phyloP scores from a whole-genome alignment of 2,329 filamentous ascomycete genomes.

The Myriosclerotinia scirpicola region DNA sequence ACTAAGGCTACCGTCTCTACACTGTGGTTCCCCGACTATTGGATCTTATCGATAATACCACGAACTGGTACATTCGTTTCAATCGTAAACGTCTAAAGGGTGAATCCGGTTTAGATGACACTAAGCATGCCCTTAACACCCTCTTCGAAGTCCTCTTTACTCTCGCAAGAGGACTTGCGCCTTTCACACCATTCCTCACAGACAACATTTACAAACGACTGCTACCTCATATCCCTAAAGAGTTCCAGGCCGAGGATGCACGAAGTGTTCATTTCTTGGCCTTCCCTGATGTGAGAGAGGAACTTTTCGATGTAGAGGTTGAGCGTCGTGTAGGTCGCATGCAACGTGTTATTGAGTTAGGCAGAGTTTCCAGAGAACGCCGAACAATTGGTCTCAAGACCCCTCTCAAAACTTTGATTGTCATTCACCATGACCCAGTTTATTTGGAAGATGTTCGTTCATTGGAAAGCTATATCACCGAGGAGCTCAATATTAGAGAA shows the following conservation, averaged over 20 bases:
- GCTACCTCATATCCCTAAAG: constrained; percentile 75
- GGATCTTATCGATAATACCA: constrained; percentile 85
- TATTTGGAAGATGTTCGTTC: constrained; percentile 86
- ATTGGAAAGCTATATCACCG: constrained; percentile 81
- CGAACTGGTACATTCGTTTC: constrained; percentile 99
- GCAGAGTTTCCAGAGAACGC: constrained; percentile 80
- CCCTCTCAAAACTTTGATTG: constrained; percentile 83
- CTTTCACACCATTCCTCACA: constrained; percentile 93
- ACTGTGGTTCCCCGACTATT: constrained; percentile 87
- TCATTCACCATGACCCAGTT: constrained; percentile 79
- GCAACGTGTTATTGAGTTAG: constrained; percentile 94
- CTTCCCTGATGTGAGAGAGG: constrained; percentile 84
- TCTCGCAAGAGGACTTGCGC: constrained; percentile 81
- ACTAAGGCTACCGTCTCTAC: constrained; percentile 69
- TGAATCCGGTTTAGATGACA: constrained; percentile 82
- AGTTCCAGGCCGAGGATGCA: constrained; percentile 66
- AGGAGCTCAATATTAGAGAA: constrained; percentile 89
- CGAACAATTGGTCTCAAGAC: constrained; percentile 84
- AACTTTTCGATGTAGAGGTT: constrained; percentile 82
- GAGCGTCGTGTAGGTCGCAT: constrained; percentile 86
- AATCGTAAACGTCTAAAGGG: constrained; percentile 91
- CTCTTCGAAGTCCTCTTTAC: constrained; percentile 93
- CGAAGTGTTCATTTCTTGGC: constrained; percentile 90
- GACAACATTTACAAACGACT: constrained; percentile 91
- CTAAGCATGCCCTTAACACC: constrained; percentile 86